phyloP scores from a whole-genome alignment of 2,329 filamentous ascomycete genomes.

The Aurifilum marmelostoma region DNA sequence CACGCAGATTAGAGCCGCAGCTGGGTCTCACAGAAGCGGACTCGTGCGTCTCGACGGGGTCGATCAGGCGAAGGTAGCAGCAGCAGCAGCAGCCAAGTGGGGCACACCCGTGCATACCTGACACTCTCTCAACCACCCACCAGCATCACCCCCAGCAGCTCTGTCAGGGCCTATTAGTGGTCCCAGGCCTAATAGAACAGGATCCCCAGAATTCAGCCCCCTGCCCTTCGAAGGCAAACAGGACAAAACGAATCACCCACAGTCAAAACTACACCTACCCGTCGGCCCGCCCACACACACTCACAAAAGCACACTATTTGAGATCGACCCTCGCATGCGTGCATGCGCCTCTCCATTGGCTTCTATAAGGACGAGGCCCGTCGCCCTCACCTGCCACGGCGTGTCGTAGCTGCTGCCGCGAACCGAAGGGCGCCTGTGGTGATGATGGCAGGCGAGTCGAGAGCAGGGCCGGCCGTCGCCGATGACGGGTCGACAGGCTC shows the following conservation, averaged over 20 bases:
- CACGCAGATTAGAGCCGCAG: not conserved
- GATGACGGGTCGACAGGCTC: slow-evolving; percentile 24
- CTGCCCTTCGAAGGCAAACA: not conserved
- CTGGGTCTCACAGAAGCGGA: not conserved
- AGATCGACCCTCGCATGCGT: not conserved
- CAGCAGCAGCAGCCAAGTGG: slow-evolving; percentile 6
- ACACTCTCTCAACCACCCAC: not conserved
- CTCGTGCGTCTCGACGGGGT: slow-evolving; percentile 8
- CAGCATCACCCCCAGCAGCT: not conserved
- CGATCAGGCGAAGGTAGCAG: not conserved
- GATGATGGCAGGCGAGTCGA: slow-evolving; percentile 26
- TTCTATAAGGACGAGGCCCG: not conserved
- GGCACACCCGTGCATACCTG: not conserved
- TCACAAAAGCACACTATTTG: not conserved
- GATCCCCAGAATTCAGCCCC: not conserved
- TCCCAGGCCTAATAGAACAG: not conserved
- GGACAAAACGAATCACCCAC: no score
- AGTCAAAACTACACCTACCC: no score
- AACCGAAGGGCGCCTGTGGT: slow-evolving; percentile 21
- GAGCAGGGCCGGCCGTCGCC: slow-evolving; percentile 19
- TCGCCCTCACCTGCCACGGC: not conserved
- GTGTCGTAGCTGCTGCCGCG: slow-evolving; percentile 17
- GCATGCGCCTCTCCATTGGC: slow-evolving; percentile 3
- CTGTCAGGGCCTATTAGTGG: not conserved
- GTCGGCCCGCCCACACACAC: no score